phyloP scores from a whole-genome alignment of 345 rosid genomes.

The Geranium rotundifolium region DNA sequence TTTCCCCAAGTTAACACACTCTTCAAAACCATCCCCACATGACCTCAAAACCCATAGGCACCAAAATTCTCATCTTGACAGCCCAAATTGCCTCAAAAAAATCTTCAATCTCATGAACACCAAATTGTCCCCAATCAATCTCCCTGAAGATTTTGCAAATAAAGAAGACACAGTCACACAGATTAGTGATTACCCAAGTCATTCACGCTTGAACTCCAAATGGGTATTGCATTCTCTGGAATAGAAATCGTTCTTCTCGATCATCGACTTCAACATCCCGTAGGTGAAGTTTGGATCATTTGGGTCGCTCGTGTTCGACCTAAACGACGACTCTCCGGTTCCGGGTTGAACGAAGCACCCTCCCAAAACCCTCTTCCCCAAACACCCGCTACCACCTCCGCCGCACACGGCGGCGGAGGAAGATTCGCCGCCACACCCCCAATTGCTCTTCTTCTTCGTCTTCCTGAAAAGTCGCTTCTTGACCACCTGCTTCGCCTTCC shows the following conservation, averaged over 20 bases:
- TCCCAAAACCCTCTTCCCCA: not conserved
- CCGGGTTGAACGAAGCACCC: constrained; percentile 24
- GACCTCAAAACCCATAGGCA: not conserved
- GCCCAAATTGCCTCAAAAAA: not conserved
- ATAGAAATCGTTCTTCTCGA: constrained; percentile 45
- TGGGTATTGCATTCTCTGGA: constrained; percentile 43
- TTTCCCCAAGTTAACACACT: not conserved
- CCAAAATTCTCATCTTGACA: not conserved
- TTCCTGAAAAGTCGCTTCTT: not conserved
- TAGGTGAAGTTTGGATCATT: constrained; percentile 30
- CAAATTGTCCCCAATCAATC: not conserved
- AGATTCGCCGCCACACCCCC: not conserved
- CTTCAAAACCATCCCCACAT: not conserved
- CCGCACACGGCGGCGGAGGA: not conserved
- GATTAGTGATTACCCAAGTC: too few relatives aligned
- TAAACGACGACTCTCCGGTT: constrained; percentile 26
- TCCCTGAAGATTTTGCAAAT: not conserved
- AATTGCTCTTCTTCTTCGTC: not conserved
- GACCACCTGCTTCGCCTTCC: not conserved
- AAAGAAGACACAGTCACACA: too few relatives aligned
- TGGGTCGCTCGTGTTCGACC: constrained; percentile 34
- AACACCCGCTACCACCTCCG: not conserved
- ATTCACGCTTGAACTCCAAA: constrained; percentile 2
- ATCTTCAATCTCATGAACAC: not conserved
- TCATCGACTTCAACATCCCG: constrained; percentile 34